A percentile compares a stretch with the other conserved stretches of the same genome.
Evolutionary conservation across 805 yeast species (phyloP).

Genomic region (Cyberlindnera petersonii): DNA sequence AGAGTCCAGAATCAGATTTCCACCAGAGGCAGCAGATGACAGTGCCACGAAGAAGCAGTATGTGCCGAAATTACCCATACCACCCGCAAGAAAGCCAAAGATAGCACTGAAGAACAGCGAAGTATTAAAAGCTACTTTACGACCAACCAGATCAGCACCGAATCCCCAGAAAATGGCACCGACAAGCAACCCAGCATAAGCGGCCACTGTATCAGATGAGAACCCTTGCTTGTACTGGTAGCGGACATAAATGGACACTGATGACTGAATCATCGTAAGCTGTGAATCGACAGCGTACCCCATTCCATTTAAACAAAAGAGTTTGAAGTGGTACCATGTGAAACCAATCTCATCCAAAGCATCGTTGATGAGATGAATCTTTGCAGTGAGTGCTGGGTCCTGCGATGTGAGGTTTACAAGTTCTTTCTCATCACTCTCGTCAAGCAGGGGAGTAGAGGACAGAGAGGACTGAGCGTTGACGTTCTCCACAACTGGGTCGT

Average conservation of each 20-base stretch:
- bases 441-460: background rate
- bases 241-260: conserved; percentile 42
- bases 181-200: conserved; percentile 43
- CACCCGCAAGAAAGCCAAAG: conserved; percentile 47
- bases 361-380: conserved; percentile 43
- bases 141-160: conserved; percentile 48
- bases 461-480: background rate
- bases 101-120: conserved; percentile 41
- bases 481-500: background rate
- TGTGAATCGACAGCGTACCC: conserved; percentile 51
- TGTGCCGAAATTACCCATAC: conserved; percentile 43
- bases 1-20: conserved; percentile 48
- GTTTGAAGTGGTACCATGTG: conserved; percentile 46
- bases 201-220: conserved; percentile 40
- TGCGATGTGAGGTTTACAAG: conserved; percentile 10
- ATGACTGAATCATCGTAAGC: conserved; percentile 41
- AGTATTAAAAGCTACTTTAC: conserved; percentile 44
- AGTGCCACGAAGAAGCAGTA: conserved; percentile 45
- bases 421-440: conserved; percentile 9
- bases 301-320: conserved; percentile 46
- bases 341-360: conserved; percentile 60
- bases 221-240: conserved; percentile 41
- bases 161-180: conserved; percentile 52
- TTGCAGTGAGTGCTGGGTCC: conserved; percentile 31
- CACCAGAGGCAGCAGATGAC: conserved; percentile 45